A percentile compares a stretch with the other conserved stretches of the same genome.
phyloP scores from a whole-genome alignment of 2,329 filamentous ascomycete species.

The Trichoderma sp. region DNA sequence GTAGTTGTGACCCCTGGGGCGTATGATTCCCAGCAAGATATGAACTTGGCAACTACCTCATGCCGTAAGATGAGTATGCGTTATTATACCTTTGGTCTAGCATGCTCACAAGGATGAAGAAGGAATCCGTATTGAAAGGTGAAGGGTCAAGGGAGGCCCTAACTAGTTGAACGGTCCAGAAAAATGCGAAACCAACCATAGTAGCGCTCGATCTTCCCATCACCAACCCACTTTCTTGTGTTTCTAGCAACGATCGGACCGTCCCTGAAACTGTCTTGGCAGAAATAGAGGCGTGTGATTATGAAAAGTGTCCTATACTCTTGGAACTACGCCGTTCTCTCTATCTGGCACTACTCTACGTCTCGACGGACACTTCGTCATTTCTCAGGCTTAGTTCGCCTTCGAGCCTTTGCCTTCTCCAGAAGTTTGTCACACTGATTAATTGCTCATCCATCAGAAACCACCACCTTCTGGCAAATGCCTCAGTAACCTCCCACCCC shows the following conservation, averaged over 20 bases:
- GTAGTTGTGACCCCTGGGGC: too few relatives aligned
- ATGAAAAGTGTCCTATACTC: not conserved
- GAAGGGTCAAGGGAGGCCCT: not conserved
- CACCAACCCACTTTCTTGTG: not conserved
- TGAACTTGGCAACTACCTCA: not conserved
- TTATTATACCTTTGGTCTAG: not conserved
- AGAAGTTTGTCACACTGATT: slow-evolving; percentile 1
- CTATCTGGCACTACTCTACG: not conserved
- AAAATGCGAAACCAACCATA: not conserved
- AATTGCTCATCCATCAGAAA: not conserved
- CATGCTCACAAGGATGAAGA: not conserved
- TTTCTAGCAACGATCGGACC: not conserved
- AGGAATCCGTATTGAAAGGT: not conserved
- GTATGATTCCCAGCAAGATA: too few relatives aligned
- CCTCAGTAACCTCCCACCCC: not conserved
- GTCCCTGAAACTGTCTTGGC: not conserved
- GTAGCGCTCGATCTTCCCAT: not conserved
- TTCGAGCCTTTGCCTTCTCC: not conserved
- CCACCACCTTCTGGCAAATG: slow-evolving; percentile 1
- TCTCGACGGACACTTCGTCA: not conserved
- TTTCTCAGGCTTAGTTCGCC: not conserved
- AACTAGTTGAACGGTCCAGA: not conserved
- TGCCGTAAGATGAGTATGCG: not conserved
- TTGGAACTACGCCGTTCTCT: not conserved
- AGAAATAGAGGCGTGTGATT: not conserved